Evolutionary conservation across 108 stramenopile genomes (phyloP).

Genomic region (Aurantiochytrium sp.): DNA sequence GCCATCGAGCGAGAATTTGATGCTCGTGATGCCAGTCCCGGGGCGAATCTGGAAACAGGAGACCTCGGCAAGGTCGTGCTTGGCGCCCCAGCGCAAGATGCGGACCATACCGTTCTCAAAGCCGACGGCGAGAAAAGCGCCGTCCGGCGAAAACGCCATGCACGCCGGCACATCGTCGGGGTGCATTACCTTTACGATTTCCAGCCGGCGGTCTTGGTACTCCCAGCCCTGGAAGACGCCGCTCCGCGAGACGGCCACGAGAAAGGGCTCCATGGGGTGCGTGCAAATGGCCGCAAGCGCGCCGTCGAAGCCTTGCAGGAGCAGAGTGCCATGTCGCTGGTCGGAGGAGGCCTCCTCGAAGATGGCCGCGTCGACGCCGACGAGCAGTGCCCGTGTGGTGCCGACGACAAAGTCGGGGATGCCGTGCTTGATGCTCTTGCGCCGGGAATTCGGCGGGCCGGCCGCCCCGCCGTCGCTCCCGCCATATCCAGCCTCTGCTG

Average conservation of each 20-base stretch:
- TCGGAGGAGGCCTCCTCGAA: constrained; percentile 54
- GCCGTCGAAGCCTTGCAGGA: constrained; percentile 49
- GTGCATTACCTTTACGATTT: constrained; percentile 32
- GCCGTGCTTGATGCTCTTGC: background rate
- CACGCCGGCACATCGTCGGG: constrained; percentile 31
- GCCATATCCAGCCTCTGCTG: no score
- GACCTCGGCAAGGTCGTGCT: constrained; percentile 41
- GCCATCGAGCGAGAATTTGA: constrained; percentile 34
- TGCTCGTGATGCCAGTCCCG: background rate
- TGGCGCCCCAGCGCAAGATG: background rate
- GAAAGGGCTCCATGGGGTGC: constrained; percentile 44
- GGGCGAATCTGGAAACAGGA: constrained; percentile 33
- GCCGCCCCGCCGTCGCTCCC: background rate
- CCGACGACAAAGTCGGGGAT: constrained; percentile 59
- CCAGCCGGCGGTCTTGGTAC: constrained; percentile 31
- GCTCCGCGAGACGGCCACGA: constrained; percentile 33
- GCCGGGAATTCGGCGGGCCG: background rate
- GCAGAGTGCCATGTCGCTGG: constrained; percentile 42
- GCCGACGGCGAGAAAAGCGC: constrained; percentile 25
- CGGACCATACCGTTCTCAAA: background rate
- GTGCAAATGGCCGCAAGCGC: constrained; percentile 33
- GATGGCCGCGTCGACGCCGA: constrained; percentile 46
- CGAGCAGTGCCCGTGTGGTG: constrained; percentile 47
- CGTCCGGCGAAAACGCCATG: constrained; percentile 43
- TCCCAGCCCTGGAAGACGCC: constrained; percentile 60